Evolutionary conservation across 2,329 filamentous ascomycete genomes (phyloP).

Genomic region (Nemania sp.): DNA sequence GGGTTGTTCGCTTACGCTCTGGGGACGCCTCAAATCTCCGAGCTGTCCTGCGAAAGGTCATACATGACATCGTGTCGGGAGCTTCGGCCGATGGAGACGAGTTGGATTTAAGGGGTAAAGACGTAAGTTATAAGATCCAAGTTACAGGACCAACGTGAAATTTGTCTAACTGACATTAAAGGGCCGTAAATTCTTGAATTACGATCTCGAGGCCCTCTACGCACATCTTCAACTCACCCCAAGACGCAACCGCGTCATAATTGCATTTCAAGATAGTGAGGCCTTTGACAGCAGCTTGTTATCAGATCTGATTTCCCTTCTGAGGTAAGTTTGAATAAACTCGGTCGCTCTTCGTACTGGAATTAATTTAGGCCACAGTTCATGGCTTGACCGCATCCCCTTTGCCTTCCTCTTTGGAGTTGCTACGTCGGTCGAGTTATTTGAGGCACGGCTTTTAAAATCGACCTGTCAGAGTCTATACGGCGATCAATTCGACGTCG

Average conservation of each 20-base stretch:
- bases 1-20: constrained; percentile 70
- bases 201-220: constrained; percentile 74
- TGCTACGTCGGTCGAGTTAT: constrained; percentile 79
- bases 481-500: constrained; percentile 77
- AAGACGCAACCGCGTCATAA: constrained; percentile 61
- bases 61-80: constrained; percentile 64
- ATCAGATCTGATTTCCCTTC: constrained; percentile 69
- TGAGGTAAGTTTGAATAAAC: constrained; percentile 60
- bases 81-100: constrained; percentile 59
- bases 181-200: constrained; percentile 72
- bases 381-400: constrained; percentile 75
- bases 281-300: constrained; percentile 76
- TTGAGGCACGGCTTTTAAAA: constrained; percentile 74
- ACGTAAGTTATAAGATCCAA: constrained; percentile 46
- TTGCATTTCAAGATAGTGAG: constrained; percentile 81
- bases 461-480: constrained; percentile 68
- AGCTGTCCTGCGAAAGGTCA: constrained; percentile 71
- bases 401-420: constrained; percentile 80
- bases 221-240: constrained; percentile 59
- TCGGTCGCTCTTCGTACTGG: constrained; percentile 17
- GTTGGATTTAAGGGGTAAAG: constrained; percentile 50
- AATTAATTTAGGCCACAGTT: constrained; percentile 37
- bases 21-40: constrained; percentile 76
- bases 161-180: constrained; percentile 39
- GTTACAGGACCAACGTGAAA: not conserved